Evolutionary conservation across 1,139 yeast species (phyloP), one percentile per base, ranked within the genome.

Genomic region (Meyerozyma guilliermondii): DNA sequence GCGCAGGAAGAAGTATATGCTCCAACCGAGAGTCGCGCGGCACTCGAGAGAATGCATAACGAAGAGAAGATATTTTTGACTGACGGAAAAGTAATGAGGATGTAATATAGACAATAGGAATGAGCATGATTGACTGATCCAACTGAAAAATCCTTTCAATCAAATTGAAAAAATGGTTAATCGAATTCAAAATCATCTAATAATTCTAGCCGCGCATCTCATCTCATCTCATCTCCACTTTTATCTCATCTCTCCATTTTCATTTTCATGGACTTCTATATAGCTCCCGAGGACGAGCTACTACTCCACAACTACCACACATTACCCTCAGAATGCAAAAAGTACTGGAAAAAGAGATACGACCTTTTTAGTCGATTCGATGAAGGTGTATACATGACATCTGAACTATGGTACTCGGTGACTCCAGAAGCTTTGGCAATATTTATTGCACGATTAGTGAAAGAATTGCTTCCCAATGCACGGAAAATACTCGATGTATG

Each of bases 341-440:
- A 77, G 53, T 87, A 78, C 61, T 86, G 87, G 85, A 54, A 59
- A 27, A 71, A 77, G 41, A 64, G 95, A 35, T 76, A 82, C 55
- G 53, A 58, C 17, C 62, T 87, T 29, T 88, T 87, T 58, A 62
- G 76, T 9, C 66, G 62, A 46, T 86, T 67, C 54, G 87, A 85
- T 50, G 78, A 82, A 5, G 95, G 96, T 0, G 71, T 89, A 10
- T 71, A 74, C 51, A 68, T 94, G 68, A 84, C 86, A 1, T 69
- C 80, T 10, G 95, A 85, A 53, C 72, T 89, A 45, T 88, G 96
- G 96, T 92, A 74, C 60, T 84, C 95, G 44, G 96, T 89, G 4
- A 92, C 98, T 0, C 95, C 97, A 0, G 98, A 92, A 56, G 55
- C 62, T 2, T 65, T 87, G 5, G 95, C 96, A 0, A 62, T 66